phyloP scores from a whole-genome alignment of 2,329 filamentous ascomycete species.

The Sporothrix pallida region DNA sequence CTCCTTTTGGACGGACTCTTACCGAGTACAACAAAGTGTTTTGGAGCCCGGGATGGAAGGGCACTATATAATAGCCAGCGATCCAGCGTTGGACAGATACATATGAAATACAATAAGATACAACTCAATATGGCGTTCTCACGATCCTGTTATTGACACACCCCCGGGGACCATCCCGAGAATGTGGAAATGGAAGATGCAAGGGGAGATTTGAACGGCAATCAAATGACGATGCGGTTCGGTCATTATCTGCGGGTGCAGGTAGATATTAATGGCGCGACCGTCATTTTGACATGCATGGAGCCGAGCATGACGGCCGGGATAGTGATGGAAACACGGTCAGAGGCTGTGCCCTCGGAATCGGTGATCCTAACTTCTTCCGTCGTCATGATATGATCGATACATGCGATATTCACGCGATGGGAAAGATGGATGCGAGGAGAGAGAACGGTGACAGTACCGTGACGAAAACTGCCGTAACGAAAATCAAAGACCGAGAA shows the following conservation, averaged over 20 bases:
- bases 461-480: neutral
- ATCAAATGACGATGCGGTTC: neutral
- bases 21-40: neutral
- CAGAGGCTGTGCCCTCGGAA: neutral
- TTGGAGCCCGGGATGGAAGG: neutral
- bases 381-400: neutral
- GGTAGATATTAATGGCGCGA: neutral
- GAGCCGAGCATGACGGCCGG: neutral
- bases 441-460: neutral
- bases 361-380: neutral
- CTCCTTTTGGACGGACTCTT: neutral
- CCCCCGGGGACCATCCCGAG: neutral
- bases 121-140: neutral
- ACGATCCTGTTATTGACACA: too few relatives aligned
- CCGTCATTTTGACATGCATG: neutral
- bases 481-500: neutral
- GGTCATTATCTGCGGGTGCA: neutral
- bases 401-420: neutral
- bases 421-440: neutral
- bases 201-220: neutral
- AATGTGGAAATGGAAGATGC: neutral
- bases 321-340: neutral
- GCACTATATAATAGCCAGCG: neutral
- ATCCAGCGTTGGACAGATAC: neutral
- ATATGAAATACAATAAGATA: slow-evolving; percentile 4